Evolutionary conservation across 306 rosid genomes (phyloP).

Genomic region (Elaeagnus macrophylla): DNA sequence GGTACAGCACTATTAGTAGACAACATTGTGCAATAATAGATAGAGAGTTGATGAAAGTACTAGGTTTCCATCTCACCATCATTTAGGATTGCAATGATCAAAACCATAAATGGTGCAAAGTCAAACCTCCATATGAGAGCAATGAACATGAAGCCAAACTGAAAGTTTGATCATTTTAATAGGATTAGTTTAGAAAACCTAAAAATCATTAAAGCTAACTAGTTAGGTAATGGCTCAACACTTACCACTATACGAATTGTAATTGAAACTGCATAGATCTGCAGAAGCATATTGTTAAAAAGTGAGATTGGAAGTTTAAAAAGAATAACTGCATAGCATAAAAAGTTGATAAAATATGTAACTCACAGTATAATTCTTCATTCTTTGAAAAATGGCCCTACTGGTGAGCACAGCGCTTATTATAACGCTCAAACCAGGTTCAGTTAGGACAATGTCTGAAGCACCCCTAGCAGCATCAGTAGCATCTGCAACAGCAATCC

Average conservation of each 20-base stretch:
- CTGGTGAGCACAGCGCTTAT: slow-evolving; percentile 97
- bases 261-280: slow-evolving; percentile 98
- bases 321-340: neutral
- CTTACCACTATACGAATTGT: slow-evolving; percentile 98
- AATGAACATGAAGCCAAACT: slow-evolving; percentile 95
- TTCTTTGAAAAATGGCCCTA: slow-evolving; percentile 97
- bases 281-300: slow-evolving; percentile 21
- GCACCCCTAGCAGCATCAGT: slow-evolving; percentile 98
- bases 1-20: slow-evolving; percentile 12
- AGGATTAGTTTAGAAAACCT: slow-evolving; percentile 7
- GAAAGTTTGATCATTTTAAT: slow-evolving; percentile 25
- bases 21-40: neutral
- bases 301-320: slow-evolving; percentile 5
- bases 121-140: slow-evolving; percentile 95
- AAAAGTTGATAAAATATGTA: slow-evolving; percentile 7
- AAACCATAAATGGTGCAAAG: slow-evolving; percentile 96
- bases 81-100: slow-evolving; percentile 87
- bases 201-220: neutral
- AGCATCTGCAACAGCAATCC: slow-evolving; percentile 98
- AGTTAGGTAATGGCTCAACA: slow-evolving; percentile 9
- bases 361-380: slow-evolving; percentile 96
- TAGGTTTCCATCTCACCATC: slow-evolving; percentile 53
- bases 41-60: neutral
- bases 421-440: slow-evolving; percentile 95
- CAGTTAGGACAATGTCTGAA: slow-evolving; percentile 96